Evolutionary conservation across 768 basidiomycete species (phyloP).

Genomic region (Amanita rubescens): DNA sequence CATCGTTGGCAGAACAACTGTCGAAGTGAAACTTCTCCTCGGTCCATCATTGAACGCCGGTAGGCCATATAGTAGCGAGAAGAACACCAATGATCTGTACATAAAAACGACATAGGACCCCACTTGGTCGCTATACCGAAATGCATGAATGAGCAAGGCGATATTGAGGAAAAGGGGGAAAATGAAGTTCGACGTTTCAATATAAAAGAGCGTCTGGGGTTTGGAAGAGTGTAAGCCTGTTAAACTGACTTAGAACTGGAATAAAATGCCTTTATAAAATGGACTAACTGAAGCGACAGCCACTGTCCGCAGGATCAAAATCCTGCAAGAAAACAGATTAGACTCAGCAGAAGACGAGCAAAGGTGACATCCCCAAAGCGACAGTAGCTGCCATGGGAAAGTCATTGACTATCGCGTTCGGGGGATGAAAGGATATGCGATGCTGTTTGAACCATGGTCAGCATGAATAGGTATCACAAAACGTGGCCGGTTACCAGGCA

Average conservation of each 20-base stretch:
- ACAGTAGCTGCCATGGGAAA: no score
- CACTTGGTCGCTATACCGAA: background rate
- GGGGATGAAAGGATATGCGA: no score
- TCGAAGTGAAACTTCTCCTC: background rate
- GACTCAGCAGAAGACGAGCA: background rate
- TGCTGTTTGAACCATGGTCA: no score
- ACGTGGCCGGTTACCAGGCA: background rate
- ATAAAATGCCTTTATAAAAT: background rate
- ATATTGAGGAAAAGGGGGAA: background rate
- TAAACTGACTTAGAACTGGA: no score
- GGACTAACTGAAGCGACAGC: background rate
- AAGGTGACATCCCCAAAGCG: no score
- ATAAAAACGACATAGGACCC: background rate
- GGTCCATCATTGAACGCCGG: background rate
- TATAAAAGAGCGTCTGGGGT: background rate
- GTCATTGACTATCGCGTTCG: no score
- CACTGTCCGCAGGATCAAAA: background rate
- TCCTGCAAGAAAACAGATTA: background rate
- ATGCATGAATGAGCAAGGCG: background rate
- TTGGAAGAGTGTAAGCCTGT: background rate
- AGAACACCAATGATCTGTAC: slow-evolving; percentile 1
- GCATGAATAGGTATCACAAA: background rate
- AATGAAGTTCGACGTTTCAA: background rate
- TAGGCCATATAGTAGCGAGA: slow-evolving; percentile 1
- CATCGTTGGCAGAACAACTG: background rate